Base-by-base conservation (phyloP, 2,329 filamentous ascomycete genomes). In the Pyrenophora teres region DNA sequence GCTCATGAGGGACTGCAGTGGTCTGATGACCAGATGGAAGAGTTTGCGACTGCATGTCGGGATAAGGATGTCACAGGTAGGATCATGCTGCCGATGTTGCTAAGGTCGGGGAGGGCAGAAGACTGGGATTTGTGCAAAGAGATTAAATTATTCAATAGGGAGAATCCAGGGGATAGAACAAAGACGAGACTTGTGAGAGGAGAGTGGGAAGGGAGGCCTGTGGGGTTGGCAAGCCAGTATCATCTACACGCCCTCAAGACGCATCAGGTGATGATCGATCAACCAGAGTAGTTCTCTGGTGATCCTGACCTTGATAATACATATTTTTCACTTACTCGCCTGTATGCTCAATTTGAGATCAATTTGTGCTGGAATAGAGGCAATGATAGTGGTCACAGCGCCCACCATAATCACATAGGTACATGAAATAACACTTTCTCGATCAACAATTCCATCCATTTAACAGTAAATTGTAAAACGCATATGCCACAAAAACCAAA, bases 181-280 rank as follows among this genome's bases (percentile, higher is more conserved):
- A 21, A 54, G n/a, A 46, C 57, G 16, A 52, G 25, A 8, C 47
- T 70, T 4, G 50, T 46, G 44, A 59, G 66, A 21, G 50, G 42
- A n/a, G 57, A 67, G 38, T 50, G 62, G 30, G 46, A 42, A 13
- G 59, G 57, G 1, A 56, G 63, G 25, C 60, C 63, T 9, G 31
- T 69, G 32, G 67, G 66, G 1, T 33, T 69, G 25, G 60, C 60
- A 7, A 59, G 55, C 23, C 65, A 71, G 39, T 70, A 64, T 38
- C 67, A 65, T 36, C 43, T 64, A 8, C 32, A 48, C 31, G 57
- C 48, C 2, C 36, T 64, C 25, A 33, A 43, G 16, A 54, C 55
- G n/a, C 59, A 55, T 46, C 48, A 50, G 8, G 53, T 62, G 27
- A 53, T 49, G 19, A 13, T 50, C 12, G 44, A 25, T 41, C 37